A percentile compares a stretch with the other conserved stretches of the same genome.
Evolutionary conservation across 2,329 filamentous ascomycete genomes (phyloP).

Genomic region (Elsinoe australis): DNA sequence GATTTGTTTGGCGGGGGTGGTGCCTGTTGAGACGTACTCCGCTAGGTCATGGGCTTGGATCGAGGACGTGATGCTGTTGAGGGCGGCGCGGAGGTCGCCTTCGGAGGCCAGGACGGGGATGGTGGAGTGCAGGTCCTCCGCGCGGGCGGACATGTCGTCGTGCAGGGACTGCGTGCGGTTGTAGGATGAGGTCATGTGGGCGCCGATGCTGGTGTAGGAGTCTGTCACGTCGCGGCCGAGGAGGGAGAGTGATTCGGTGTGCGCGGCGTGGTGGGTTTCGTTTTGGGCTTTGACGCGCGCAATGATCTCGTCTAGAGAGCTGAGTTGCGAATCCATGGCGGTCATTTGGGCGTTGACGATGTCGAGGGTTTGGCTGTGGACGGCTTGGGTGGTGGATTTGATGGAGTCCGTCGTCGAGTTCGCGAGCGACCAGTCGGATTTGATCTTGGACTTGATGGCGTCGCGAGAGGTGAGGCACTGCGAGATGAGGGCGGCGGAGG

Average conservation of each 20-base stretch:
- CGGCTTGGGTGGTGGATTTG: conserved; percentile 71
- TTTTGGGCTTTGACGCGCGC: conserved; percentile 74
- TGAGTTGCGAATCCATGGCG: conserved; percentile 82
- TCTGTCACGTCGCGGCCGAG: conserved; percentile 62
- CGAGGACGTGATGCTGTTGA: conserved; percentile 62
- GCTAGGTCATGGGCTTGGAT: conserved; percentile 58
- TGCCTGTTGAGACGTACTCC: conserved; percentile 78
- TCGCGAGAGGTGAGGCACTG: conserved; percentile 68
- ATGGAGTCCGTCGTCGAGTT: conserved; percentile 77
- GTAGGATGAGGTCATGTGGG: conserved; percentile 62
- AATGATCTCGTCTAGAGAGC: conserved; percentile 84
- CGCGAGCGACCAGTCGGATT: conserved; percentile 76
- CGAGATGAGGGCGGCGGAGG: conserved; percentile 61
- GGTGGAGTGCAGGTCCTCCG: conserved; percentile 50
- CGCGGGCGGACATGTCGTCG: conserved; percentile 46
- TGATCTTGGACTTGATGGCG: conserved; percentile 68
- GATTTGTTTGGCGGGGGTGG: conserved; percentile 70
- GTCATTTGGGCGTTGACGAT: conserved; percentile 85
- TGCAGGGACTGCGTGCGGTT: conserved; percentile 62
- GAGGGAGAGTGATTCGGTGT: conserved; percentile 56
- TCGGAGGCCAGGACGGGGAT: conserved; percentile 53
- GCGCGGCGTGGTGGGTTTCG: conserved; percentile 63
- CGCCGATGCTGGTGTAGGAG: conserved; percentile 63
- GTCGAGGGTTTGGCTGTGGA: conserved; percentile 81
- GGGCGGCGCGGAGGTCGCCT: conserved; percentile 56